These are phyloP conservation scores for Diaporthe citriasiana DNA, from an alignment of 2,329 filamentous ascomycete species.

Conservation along the genomic window DNA sequence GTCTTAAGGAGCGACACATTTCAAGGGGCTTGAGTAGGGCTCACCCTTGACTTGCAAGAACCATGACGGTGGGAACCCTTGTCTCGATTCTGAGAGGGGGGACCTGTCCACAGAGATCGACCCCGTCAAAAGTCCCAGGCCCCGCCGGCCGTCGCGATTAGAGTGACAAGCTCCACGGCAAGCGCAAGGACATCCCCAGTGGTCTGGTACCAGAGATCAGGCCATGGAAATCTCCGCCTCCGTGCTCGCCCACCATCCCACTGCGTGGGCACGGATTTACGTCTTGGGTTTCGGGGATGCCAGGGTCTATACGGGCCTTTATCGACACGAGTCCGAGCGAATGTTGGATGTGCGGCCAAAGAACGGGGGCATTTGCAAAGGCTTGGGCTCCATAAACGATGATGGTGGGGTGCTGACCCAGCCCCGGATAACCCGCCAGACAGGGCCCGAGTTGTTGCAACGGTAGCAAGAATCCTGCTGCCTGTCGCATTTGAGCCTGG, in stretches of 20 bases:
- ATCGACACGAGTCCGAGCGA: conserved; percentile 27
- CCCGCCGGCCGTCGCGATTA: conserved; percentile 36
- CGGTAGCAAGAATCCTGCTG: conserved; percentile 18
- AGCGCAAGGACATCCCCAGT: conserved; percentile 16
- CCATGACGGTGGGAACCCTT: conserved; percentile 36
- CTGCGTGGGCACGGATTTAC: conserved; percentile 7
- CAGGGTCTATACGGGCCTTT: conserved; percentile 20
- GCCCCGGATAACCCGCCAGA: conserved; percentile 15
- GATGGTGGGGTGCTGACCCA: neutral
- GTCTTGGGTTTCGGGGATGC: neutral
- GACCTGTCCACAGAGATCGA: conserved; percentile 33
- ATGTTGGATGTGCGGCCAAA: neutral
- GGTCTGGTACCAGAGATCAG: conserved; percentile 23
- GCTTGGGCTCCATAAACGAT: conserved; percentile 18
- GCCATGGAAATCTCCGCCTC: conserved; percentile 32
- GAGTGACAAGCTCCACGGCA: conserved; percentile 39
- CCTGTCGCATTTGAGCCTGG: conserved; percentile 20
- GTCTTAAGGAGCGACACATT: conserved; percentile 27
- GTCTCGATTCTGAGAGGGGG: conserved; percentile 29
- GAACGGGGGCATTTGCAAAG: conserved; percentile 9
- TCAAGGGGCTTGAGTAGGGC: conserved; percentile 23
- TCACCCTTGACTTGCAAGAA: conserved; percentile 25
- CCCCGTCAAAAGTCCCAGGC: conserved; percentile 16
- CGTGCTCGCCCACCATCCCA: conserved; percentile 22
- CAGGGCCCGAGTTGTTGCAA: conserved; percentile 1